Evolutionary conservation across 2,329 filamentous ascomycete species (phyloP).

Genomic region (Tetracladium maxilliforme): DNA sequence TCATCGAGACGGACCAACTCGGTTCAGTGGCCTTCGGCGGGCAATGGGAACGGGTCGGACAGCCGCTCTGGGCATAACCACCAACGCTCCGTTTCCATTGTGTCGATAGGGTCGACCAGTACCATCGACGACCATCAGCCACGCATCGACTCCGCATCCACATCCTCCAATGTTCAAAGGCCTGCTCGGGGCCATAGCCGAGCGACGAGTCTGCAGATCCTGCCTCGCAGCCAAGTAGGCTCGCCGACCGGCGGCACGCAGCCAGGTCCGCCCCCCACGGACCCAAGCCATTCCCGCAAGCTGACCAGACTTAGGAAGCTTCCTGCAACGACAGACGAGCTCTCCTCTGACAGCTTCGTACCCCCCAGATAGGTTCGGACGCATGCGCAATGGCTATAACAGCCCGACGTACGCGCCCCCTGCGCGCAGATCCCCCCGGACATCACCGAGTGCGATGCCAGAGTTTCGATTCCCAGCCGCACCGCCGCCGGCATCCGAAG

Average conservation of each 20-base stretch:
- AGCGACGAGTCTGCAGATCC: conserved; percentile 70
- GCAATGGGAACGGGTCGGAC: conserved; percentile 9
- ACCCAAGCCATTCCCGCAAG: too few species aligned
- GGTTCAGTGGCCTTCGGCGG: conserved; percentile 26
- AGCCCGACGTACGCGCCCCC: too few species aligned
- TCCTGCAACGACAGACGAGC: too few species aligned
- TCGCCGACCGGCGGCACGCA: too few species aligned
- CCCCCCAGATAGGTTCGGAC: too few species aligned
- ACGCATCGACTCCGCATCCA: conserved; percentile 22
- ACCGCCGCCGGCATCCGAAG: conserved; percentile 14
- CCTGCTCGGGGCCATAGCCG: conserved; percentile 54
- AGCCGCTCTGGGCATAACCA: conserved; percentile 36
- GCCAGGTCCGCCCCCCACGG: too few species aligned
- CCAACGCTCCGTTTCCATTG: conserved; percentile 66
- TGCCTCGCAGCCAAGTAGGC: conserved; percentile 37
- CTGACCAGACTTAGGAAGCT: too few species aligned
- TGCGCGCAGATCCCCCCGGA: too few species aligned
- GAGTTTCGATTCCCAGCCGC: conserved; percentile 13
- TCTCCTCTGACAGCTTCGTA: too few species aligned
- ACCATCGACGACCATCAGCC: conserved; percentile 28
- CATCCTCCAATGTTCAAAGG: too few species aligned
- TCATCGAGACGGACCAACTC: conserved; percentile 25
- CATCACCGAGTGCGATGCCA: too few species aligned
- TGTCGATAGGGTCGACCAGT: conserved; percentile 54
- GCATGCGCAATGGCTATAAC: too few species aligned